Conservation (phyloP, 2,329 filamentous ascomycete species). For the Cladophialophora immunda region DNA sequence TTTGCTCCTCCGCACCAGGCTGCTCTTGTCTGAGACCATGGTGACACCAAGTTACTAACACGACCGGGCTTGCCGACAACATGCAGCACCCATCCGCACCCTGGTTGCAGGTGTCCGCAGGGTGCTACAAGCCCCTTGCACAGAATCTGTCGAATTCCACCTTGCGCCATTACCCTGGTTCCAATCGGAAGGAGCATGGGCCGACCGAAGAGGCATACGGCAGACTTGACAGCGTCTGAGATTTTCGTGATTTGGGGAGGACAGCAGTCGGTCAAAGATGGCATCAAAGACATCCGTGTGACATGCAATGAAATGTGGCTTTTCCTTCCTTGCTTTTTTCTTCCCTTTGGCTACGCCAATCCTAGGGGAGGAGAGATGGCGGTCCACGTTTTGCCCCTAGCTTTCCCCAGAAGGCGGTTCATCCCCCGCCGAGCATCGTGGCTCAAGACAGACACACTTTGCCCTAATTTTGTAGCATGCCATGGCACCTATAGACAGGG, state of each 20-base stretch:
- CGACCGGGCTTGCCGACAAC: slow-evolving; percentile 21
- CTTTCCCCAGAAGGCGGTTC: slow-evolving; percentile 17
- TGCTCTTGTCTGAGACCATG: slow-evolving; percentile 19
- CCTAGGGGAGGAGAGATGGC: background rate
- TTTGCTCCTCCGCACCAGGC: slow-evolving; percentile 4
- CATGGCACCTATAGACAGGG: background rate
- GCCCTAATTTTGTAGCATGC: slow-evolving; percentile 1
- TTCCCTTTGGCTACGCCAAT: background rate
- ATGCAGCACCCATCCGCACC: slow-evolving; percentile 25
- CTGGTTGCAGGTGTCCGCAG: slow-evolving; percentile 23
- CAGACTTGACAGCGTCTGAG: slow-evolving; percentile 13
- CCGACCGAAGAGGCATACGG: slow-evolving; percentile 5
- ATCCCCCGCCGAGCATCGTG: background rate
- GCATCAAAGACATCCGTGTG: slow-evolving; percentile 8
- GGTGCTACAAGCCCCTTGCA: slow-evolving; percentile 15
- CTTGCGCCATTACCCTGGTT: slow-evolving; percentile 20
- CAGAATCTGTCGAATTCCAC: slow-evolving; percentile 18
- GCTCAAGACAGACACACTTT: slow-evolving; percentile 5
- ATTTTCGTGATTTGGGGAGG: slow-evolving; percentile 15
- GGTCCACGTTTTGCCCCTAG: slow-evolving; percentile 3
- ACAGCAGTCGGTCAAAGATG: slow-evolving; percentile 6
- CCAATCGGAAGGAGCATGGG: slow-evolving; percentile 16
- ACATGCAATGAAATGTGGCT: slow-evolving; percentile 9
- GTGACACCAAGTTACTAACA: slow-evolving; percentile 25
- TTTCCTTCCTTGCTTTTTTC: slow-evolving; percentile 1